Base-by-base conservation (phyloP, 495 filamentous ascomycete species). In the Trichoderma virens region DNA sequence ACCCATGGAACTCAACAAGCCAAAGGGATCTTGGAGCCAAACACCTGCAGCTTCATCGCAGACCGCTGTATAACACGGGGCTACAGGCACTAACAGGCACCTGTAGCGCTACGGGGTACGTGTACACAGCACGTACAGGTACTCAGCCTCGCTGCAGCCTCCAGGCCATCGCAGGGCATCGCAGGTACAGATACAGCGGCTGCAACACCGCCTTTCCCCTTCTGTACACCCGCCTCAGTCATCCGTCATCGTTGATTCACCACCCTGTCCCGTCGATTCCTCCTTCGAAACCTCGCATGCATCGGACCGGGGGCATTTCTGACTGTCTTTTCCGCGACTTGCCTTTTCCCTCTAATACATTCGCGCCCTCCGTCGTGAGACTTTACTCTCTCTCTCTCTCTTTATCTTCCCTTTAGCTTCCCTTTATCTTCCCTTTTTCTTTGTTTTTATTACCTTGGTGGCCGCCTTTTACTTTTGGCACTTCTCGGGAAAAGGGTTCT, bases 201-300 rank as follows among this genome's bases (percentile, higher is more conserved):
- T 20, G 5, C 43, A 20, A 47, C 43, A 47, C 43, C 43, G 43
- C 43, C 43, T 47, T 47, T 47, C 43, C 43, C 18, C 43, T 47
- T 27, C 51, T 56, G 51, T 30, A 27, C 18, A 30, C 20, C 51
- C 51, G 51, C 23, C 28, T 56, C 51, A 56, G 51, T 56, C 51
- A 56, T 56, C 51, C 51, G 51, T 56, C 51, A 56, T 56, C 23
- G 27, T 30, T 30, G 51, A 27, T 30, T 56, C 51, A 56, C 51
- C 51, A 56, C 45, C 45, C 45, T 51, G 25, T 7, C 20, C 51
- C 28, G 47, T 28, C 51, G 51, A 56, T 56, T 56, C 51, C 51
- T 30, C 27, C 51, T 56, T 30, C 51, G 51, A 56, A 56, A 56
- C 51, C 45, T 51, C 45, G 45, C n/a, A 20, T 25, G 45, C 45